These are phyloP conservation scores for Aquilaria yunnanensis DNA, from an alignment of 345 rosid species.

Conservation along the genomic window DNA sequence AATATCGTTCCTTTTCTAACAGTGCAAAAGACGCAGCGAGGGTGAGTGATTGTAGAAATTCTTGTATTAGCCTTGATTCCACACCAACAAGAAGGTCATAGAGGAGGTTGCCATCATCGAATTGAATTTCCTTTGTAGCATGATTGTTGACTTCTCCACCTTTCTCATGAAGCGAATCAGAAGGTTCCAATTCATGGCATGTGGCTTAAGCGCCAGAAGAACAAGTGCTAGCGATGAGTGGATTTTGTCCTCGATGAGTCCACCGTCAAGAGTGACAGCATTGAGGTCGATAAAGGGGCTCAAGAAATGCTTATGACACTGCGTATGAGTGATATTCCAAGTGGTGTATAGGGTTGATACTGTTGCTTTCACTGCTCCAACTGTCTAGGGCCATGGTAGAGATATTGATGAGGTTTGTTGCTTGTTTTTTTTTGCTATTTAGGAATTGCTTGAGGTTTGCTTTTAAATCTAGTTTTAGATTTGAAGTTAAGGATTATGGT, in stretches of 20 bases:
- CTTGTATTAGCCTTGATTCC: too few relatives aligned
- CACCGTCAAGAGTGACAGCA: constrained; percentile 50
- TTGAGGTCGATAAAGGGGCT: constrained; percentile 59
- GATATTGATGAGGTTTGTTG: too few relatives aligned
- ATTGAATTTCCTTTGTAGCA: constrained; percentile 60
- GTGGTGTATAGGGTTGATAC: constrained; percentile 37
- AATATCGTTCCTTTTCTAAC: too few relatives aligned
- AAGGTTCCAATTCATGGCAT: constrained; percentile 68
- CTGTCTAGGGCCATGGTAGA: constrained; percentile 8
- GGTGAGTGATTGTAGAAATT: too few relatives aligned
- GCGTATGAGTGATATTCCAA: constrained; percentile 44
- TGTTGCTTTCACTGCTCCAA: constrained; percentile 1
- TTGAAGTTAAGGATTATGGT: too few relatives aligned
- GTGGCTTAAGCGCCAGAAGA: constrained; percentile 64
- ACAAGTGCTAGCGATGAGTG: constrained; percentile 72
- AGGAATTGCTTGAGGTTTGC: too few relatives aligned
- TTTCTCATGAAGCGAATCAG: constrained; percentile 68
- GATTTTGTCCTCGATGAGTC: constrained; percentile 66
- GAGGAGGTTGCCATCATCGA: constrained; percentile 71
- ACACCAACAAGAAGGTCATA: too few relatives aligned
- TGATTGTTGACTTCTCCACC: constrained; percentile 68
- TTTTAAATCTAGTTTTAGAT: too few relatives aligned
- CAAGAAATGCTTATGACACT: constrained; percentile 58
- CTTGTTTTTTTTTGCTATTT: too few relatives aligned
- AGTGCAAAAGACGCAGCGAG: too few relatives aligned